Conservation (phyloP, 2,329 filamentous ascomycete species). For the Didymella keratinophila region DNA sequence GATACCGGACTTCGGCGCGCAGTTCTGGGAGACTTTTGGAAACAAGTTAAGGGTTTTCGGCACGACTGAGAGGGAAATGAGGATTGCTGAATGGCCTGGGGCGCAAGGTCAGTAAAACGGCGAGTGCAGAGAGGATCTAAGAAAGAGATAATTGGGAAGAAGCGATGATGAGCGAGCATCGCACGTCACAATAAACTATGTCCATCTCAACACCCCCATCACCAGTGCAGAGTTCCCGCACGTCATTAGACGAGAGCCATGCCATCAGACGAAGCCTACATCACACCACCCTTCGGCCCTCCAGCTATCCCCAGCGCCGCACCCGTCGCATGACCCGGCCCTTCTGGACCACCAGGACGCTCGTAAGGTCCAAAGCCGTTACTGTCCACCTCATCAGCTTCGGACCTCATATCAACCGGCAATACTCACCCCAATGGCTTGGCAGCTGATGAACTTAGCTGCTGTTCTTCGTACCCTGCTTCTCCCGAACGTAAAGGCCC, state of each 20-base stretch:
- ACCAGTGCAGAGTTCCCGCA: too few relatives aligned
- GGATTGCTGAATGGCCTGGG: too few relatives aligned
- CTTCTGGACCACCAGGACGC: background rate
- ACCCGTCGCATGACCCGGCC: background rate
- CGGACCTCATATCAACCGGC: background rate
- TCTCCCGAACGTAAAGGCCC: background rate
- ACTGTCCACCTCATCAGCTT: background rate
- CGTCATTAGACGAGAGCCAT: too few relatives aligned
- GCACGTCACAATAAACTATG: too few relatives aligned
- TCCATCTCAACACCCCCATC: too few relatives aligned
- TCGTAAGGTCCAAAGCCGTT: background rate
- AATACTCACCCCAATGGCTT: background rate
- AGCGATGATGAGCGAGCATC: too few relatives aligned
- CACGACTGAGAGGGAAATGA: conserved; percentile 57
- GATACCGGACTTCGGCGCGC: conserved; percentile 57
- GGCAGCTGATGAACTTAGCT: background rate
- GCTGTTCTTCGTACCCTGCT: background rate
- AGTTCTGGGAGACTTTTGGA: conserved; percentile 66
- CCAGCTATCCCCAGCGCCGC: background rate
- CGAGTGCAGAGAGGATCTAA: too few relatives aligned
- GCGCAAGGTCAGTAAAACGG: too few relatives aligned
- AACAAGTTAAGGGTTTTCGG: conserved; percentile 69
- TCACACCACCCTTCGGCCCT: background rate
- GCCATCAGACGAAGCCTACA: too few relatives aligned
- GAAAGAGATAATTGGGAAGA: too few relatives aligned